phyloP scores from a whole-genome alignment of 495 filamentous ascomycete species.

The Aspergillus heteromorphus region DNA sequence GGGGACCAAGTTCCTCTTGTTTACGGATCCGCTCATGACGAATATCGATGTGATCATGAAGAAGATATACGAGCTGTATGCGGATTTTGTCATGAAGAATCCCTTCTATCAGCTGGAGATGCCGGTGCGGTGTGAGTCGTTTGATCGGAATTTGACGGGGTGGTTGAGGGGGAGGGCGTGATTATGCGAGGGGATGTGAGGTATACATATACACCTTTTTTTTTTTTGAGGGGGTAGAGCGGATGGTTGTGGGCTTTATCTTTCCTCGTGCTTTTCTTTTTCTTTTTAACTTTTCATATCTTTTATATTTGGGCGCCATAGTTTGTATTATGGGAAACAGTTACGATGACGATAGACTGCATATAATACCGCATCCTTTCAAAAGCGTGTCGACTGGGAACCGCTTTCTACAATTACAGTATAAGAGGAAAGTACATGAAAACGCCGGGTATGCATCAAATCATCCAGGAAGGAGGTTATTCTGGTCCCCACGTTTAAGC shows the following conservation, averaged over 20 bases:
- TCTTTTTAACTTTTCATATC: neutral
- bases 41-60: constrained; percentile 78
- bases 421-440: constrained; percentile 11
- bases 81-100: constrained; percentile 99
- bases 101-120: constrained; percentile 98
- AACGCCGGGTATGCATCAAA: constrained; percentile 47
- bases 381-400: constrained; percentile 9
- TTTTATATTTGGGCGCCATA: neutral
- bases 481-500: constrained; percentile 25
- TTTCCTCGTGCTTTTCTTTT: neutral
- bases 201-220: neutral
- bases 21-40: constrained; percentile 85
- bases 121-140: constrained; percentile 91
- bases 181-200: neutral
- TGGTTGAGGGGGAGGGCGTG: constrained; percentile 39
- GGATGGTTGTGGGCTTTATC: constrained; percentile 1
- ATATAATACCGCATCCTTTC: constrained; percentile 2
- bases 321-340: neutral
- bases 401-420: constrained; percentile 26
- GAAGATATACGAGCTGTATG: constrained; percentile 89
- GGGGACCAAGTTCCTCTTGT: constrained; percentile 91
- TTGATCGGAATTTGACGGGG: constrained; percentile 72
- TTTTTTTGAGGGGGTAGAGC: neutral
- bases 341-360: constrained; percentile 5
- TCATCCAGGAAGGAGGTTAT: constrained; percentile 2